Percentiles rank a stretch among this genome's conserved stretches.
phyloP scores from a whole-genome alignment of 2,329 filamentous ascomycete genomes.

The Cercospora sp. region DNA sequence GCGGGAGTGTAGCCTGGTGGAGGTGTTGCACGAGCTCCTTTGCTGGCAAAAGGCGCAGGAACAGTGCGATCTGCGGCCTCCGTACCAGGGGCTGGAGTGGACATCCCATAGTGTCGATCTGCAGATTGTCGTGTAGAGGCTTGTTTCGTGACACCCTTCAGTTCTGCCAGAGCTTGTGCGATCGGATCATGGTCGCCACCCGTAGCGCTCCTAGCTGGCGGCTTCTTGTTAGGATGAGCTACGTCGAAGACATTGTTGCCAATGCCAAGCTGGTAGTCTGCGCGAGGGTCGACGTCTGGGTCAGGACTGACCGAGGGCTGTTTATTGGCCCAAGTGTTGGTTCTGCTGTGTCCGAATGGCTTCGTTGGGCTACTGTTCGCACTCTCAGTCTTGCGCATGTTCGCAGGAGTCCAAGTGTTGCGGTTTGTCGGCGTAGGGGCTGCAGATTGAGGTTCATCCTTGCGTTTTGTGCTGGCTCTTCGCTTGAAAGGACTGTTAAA shows the following conservation, averaged over 20 bases:
- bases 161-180: conserved; percentile 83
- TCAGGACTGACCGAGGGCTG: conserved; percentile 46
- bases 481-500: conserved; percentile 92
- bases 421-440: conserved; percentile 40
- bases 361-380: conserved; percentile 47
- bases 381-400: conserved; percentile 41
- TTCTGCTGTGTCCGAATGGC: conserved; percentile 33
- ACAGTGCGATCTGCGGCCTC: conserved; percentile 46
- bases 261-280: conserved; percentile 88
- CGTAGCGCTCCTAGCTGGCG: conserved; percentile 33
- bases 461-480: conserved; percentile 71
- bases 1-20: conserved; percentile 85
- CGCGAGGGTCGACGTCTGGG: conserved; percentile 82
- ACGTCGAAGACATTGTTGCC: conserved; percentile 97
- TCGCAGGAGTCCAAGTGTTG: conserved; percentile 56
- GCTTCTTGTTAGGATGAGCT: conserved; percentile 62
- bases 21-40: conserved; percentile 65
- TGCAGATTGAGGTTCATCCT: conserved; percentile 55
- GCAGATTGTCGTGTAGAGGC: conserved; percentile 84
- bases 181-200: conserved; percentile 75
- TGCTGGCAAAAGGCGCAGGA: conserved; percentile 48
- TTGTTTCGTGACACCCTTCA: conserved; percentile 85
- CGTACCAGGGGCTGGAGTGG: conserved; percentile 67
- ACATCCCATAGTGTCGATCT: conserved; percentile 90
- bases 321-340: conserved; percentile 37